phyloP scores from a whole-genome alignment of 2,329 filamentous ascomycete species.

The Ceratocystis cubensis region DNA sequence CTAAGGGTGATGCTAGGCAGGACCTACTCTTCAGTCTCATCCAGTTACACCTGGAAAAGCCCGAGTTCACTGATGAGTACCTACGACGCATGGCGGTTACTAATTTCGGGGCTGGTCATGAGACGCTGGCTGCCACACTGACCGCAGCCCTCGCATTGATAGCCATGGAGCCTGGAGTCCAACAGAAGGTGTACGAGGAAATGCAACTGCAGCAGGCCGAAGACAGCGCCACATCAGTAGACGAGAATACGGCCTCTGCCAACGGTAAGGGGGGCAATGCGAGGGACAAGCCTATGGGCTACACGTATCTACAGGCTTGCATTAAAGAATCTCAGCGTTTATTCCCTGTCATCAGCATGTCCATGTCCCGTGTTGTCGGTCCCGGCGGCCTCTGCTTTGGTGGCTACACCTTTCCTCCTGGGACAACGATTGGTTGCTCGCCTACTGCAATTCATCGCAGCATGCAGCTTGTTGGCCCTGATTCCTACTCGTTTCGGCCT shows the following conservation, averaged over 20 bases:
- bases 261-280: background rate
- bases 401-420: conserved; percentile 32
- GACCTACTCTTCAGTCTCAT: conserved; percentile 39
- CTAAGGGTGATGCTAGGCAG: conserved; percentile 26
- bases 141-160: conserved; percentile 39
- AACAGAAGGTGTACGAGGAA: conserved; percentile 27
- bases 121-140: conserved; percentile 41
- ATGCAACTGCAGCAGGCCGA: conserved; percentile 19
- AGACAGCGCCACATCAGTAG: background rate
- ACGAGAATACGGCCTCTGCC: background rate
- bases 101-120: conserved; percentile 44
- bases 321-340: conserved; percentile 41
- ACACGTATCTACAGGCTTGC: conserved; percentile 31
- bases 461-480: conserved; percentile 36
- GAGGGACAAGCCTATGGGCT: conserved; percentile 22
- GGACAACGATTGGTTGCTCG: conserved; percentile 40
- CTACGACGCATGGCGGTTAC: conserved; percentile 41
- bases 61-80: conserved; percentile 37
- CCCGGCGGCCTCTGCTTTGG: conserved; percentile 30
- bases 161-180: conserved; percentile 29
- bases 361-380: conserved; percentile 37
- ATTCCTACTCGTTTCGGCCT: conserved; percentile 35
- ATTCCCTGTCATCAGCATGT: conserved; percentile 40
- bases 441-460: conserved; percentile 40
- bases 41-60: conserved; percentile 33